Percentiles rank a stretch among this genome's conserved stretches.
Evolutionary conservation across 495 filamentous ascomycete species (phyloP).

Genomic region (Penicillium verhagenii): DNA sequence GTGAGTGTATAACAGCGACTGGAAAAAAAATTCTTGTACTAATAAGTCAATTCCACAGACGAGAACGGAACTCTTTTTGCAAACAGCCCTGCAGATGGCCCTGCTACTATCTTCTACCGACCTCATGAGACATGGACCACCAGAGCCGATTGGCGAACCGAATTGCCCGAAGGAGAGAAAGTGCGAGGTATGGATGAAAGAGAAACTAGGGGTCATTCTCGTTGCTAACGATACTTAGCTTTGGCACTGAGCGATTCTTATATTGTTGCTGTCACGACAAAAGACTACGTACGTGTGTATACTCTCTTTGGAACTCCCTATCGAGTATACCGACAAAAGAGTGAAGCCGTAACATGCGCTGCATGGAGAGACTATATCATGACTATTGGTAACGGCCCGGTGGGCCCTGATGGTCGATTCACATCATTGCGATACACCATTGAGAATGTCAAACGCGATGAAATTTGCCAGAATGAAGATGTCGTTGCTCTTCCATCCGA

Average conservation of each 20-base stretch:
- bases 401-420: slow-evolving; percentile 72
- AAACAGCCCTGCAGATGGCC: slow-evolving; percentile 66
- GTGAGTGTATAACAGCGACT: slow-evolving; percentile 32
- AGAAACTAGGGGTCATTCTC: background rate
- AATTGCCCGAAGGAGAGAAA: slow-evolving; percentile 76
- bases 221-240: slow-evolving; percentile 40
- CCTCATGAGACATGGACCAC: slow-evolving; percentile 97
- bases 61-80: slow-evolving; percentile 87
- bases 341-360: slow-evolving; percentile 86
- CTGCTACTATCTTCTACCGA: slow-evolving; percentile 89
- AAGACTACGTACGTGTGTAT: slow-evolving; percentile 86
- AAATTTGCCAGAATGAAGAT: slow-evolving; percentile 89
- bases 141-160: slow-evolving; percentile 84
- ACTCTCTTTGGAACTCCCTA: slow-evolving; percentile 90
- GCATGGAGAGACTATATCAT: slow-evolving; percentile 93
- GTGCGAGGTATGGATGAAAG: slow-evolving; percentile 49
- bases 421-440: slow-evolving; percentile 76
- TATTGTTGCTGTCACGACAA: slow-evolving; percentile 78
- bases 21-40: slow-evolving; percentile 6
- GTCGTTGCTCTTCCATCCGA: slow-evolving; percentile 78
- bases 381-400: slow-evolving; percentile 87
- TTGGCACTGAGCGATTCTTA: slow-evolving; percentile 93
- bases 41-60: slow-evolving; percentile 39
- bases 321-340: slow-evolving; percentile 86
- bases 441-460: slow-evolving; percentile 90